Evolutionary conservation across 2,329 filamentous ascomycete species (phyloP).

Genomic region (Claviceps sp.): DNA sequence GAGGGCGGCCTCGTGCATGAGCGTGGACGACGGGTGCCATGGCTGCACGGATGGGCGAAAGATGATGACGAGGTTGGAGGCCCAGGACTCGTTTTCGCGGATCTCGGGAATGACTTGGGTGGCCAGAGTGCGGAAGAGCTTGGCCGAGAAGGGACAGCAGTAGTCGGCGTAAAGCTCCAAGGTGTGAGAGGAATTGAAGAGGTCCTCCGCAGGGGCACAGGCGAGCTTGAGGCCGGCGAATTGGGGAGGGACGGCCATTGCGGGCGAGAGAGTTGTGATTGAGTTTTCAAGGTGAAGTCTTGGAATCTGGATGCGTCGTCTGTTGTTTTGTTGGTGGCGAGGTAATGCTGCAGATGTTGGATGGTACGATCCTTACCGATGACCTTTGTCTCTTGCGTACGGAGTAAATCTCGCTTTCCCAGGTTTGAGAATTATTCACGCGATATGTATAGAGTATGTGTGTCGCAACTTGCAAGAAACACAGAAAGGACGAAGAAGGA

Average conservation of each 20-base stretch:
- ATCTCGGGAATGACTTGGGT: constrained; percentile 51
- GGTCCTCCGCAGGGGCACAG: constrained; percentile 24
- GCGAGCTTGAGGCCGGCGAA: constrained; percentile 59
- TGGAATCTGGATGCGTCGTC: not conserved
- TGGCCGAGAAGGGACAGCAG: constrained; percentile 62
- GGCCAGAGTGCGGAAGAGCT: constrained; percentile 66
- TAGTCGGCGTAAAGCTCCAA: constrained; percentile 71
- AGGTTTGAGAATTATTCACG: too few species aligned
- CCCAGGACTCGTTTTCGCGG: constrained; percentile 41
- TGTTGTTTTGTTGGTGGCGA: not conserved
- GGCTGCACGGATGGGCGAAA: constrained; percentile 89
- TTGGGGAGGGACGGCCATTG: constrained; percentile 67
- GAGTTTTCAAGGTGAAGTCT: not conserved
- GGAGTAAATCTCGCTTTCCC: too few species aligned
- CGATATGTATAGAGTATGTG: too few species aligned
- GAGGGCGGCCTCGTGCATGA: constrained; percentile 69
- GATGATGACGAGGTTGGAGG: constrained; percentile 53
- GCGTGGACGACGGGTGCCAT: constrained; percentile 81
- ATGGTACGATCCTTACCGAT: too few species aligned
- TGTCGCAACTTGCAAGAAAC: too few species aligned
- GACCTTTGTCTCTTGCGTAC: too few species aligned
- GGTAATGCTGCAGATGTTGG: not conserved
- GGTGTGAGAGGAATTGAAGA: constrained; percentile 38
- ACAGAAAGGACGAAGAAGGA: too few species aligned
- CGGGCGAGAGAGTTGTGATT: not conserved